phyloP scores from a whole-genome alignment of 352 stramenopile genomes.

The Pythium periplocum region DNA sequence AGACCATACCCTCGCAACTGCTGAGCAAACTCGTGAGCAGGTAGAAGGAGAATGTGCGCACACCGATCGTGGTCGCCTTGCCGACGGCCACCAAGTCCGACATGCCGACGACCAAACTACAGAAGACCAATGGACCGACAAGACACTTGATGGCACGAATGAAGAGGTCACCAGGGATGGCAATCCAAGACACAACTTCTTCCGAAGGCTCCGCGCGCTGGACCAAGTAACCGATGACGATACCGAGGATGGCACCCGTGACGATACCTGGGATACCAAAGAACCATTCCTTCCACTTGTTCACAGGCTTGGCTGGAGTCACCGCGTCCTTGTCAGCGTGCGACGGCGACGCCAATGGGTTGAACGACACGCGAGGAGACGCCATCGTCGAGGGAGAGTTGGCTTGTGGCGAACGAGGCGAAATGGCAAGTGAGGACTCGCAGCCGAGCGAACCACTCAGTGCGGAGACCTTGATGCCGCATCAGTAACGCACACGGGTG shows the following conservation, averaged over 20 bases:
- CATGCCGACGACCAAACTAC: slow-evolving; percentile 26
- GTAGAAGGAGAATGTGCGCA: slow-evolving; percentile 26
- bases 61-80: slow-evolving; percentile 27
- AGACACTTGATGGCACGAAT: slow-evolving; percentile 42
- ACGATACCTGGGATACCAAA: slow-evolving; percentile 18
- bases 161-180: slow-evolving; percentile 36
- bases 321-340: too few species aligned
- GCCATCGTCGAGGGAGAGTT: too few species aligned
- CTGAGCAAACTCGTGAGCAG: slow-evolving; percentile 15
- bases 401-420: too few species aligned
- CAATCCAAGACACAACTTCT: slow-evolving; percentile 23
- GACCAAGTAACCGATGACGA: slow-evolving; percentile 8
- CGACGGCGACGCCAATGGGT: too few species aligned
- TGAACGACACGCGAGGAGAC: too few species aligned
- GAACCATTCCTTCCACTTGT: slow-evolving; percentile 12
- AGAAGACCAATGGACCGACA: slow-evolving; percentile 41
- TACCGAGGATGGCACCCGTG: slow-evolving; percentile 13
- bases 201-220: slow-evolving; percentile 8
- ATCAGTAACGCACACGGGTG: too few species aligned
- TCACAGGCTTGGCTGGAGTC: too few species aligned
- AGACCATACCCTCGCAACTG: slow-evolving; percentile 11
- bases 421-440: too few species aligned
- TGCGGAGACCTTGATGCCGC: too few species aligned
- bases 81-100: slow-evolving; percentile 31
- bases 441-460: too few species aligned